A percentile compares a stretch with the other conserved stretches of the same genome.
Conservation (phyloP, 2,329 filamentous ascomycete species). For the Cladophialophora bantiana region DNA sequence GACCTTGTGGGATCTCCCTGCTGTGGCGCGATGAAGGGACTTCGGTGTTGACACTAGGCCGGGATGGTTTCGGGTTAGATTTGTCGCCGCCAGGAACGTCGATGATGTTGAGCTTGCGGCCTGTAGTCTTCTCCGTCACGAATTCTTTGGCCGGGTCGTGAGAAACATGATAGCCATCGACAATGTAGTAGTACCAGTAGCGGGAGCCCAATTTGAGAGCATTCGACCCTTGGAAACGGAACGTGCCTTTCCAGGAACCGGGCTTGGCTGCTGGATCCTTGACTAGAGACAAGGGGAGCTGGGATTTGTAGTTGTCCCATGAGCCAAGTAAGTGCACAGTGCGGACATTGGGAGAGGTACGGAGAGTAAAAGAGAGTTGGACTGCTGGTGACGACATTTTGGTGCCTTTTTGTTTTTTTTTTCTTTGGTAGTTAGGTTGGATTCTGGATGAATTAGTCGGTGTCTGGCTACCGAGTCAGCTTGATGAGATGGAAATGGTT, state of each 20-base stretch:
- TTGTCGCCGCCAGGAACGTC: slow-evolving; percentile 73
- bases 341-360: slow-evolving; percentile 95
- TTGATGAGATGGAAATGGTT: background rate
- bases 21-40: slow-evolving; percentile 57
- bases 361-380: slow-evolving; percentile 94
- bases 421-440: slow-evolving; percentile 8
- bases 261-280: slow-evolving; percentile 85
- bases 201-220: slow-evolving; percentile 87
- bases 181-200: slow-evolving; percentile 99
- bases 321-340: slow-evolving; percentile 96
- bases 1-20: slow-evolving; percentile 81
- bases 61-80: slow-evolving; percentile 49
- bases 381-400: slow-evolving; percentile 64
- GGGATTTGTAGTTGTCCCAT: slow-evolving; percentile 96
- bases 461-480: slow-evolving; percentile 10
- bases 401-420: slow-evolving; percentile 14
- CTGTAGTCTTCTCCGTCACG: slow-evolving; percentile 93
- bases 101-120: slow-evolving; percentile 96
- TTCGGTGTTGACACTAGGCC: slow-evolving; percentile 48
- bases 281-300: slow-evolving; percentile 79
- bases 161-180: slow-evolving; percentile 97
- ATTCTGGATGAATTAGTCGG: slow-evolving; percentile 12
- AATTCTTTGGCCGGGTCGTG: slow-evolving; percentile 92
- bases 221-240: slow-evolving; percentile 82
- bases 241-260: slow-evolving; percentile 93